Conservation (phyloP, 495 filamentous ascomycete species). For the Trypethelium eluteriae region DNA sequence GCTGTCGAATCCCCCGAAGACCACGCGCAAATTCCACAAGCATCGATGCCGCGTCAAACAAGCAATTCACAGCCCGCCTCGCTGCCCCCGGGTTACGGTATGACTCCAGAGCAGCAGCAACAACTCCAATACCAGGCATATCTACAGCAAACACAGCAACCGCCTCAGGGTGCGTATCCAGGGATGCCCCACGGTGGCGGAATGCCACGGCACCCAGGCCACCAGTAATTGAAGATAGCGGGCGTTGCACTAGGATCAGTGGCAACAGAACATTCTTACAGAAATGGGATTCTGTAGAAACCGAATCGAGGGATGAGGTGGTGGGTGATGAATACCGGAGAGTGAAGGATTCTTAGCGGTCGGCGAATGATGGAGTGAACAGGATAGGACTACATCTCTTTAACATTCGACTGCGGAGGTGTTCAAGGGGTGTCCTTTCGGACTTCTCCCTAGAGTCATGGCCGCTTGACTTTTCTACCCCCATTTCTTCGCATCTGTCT, state of each 20-base stretch:
- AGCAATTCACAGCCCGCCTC: conserved; percentile 7
- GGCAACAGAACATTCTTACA: not conserved
- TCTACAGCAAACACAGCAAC: conserved; percentile 36
- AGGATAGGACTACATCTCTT: not conserved
- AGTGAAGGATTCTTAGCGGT: not conserved
- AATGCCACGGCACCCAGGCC: conserved; percentile 6
- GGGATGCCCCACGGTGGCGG: conserved; percentile 27
- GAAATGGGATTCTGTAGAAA: not conserved
- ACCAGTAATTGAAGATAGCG: not conserved
- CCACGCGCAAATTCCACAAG: conserved; percentile 30
- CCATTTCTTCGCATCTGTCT: not conserved
- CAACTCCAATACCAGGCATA: conserved; percentile 41
- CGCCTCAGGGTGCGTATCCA: conserved; percentile 32
- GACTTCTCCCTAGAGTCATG: not conserved
- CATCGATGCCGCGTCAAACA: conserved; percentile 24
- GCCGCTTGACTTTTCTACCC: not conserved
- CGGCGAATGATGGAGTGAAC: not conserved
- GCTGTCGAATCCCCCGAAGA: conserved; percentile 39
- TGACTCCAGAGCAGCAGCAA: conserved; percentile 33
- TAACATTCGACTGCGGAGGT: not conserved
- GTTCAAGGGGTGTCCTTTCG: conserved; percentile 8
- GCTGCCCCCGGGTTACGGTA: conserved; percentile 23
- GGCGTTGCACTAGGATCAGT: not conserved
- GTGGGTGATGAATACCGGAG: too few species aligned
- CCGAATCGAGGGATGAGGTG: too few species aligned